Evolutionary conservation across 805 yeast species (phyloP).

Genomic region (Saccharomycopsis sp.): DNA sequence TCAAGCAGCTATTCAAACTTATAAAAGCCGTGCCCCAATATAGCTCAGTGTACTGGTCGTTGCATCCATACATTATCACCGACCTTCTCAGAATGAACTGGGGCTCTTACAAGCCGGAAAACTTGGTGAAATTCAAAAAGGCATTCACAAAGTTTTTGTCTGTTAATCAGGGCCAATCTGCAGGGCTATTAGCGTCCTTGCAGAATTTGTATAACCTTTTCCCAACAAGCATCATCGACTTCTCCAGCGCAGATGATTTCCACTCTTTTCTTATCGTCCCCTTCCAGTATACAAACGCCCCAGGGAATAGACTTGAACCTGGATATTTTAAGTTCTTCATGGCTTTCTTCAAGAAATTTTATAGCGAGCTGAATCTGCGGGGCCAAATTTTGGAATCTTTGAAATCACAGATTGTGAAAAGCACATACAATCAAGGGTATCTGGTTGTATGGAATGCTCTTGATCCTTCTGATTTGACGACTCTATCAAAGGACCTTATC

Average conservation of each 20-base stretch:
- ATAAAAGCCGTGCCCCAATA: conserved; percentile 8
- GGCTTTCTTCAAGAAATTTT: conserved; percentile 1
- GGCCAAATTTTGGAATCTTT: neutral
- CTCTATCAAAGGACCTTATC: neutral
- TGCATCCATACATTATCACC: conserved; percentile 2
- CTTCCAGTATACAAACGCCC: neutral
- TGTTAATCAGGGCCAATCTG: neutral
- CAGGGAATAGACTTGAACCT: neutral
- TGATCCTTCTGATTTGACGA: neutral
- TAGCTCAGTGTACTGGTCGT: conserved; percentile 1
- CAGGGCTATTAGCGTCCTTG: neutral
- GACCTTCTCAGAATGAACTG: conserved; percentile 9
- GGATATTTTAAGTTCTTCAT: conserved; percentile 1
- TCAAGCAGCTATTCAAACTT: conserved; percentile 15
- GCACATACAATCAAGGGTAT: neutral
- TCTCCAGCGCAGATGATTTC: conserved; percentile 1
- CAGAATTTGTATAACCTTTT: neutral
- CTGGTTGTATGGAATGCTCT: neutral
- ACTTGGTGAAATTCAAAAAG: conserved; percentile 8
- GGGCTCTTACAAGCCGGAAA: conserved; percentile 6
- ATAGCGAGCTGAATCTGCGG: neutral
- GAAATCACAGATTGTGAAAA: neutral
- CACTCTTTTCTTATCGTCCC: conserved; percentile 1
- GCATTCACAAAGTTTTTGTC: conserved; percentile 5
- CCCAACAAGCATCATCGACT: neutral